phyloP scores from a whole-genome alignment of 495 filamentous ascomycete genomes.

The Penicillium malachiteum region DNA sequence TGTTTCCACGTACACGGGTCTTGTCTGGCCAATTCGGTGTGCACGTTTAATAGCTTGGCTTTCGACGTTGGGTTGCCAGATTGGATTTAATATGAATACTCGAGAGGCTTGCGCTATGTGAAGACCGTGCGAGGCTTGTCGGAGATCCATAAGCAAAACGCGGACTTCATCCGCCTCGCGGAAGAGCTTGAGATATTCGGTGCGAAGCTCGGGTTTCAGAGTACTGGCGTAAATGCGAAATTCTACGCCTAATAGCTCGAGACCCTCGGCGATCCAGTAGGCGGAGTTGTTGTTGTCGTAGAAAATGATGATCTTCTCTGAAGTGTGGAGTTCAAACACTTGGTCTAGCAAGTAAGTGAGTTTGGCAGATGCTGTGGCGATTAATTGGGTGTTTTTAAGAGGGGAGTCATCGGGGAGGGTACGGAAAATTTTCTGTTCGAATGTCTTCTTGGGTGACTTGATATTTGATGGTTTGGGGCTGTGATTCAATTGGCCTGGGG shows the following conservation, averaged over 20 bases:
- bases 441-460: constrained; percentile 36
- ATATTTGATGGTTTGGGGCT: constrained; percentile 27
- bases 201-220: constrained; percentile 57
- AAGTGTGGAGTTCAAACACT: constrained; percentile 61
- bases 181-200: constrained; percentile 76
- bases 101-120: constrained; percentile 79
- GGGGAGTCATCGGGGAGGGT: constrained; percentile 47
- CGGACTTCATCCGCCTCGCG: constrained; percentile 61
- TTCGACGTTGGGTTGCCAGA: constrained; percentile 81
- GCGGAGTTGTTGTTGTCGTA: constrained; percentile 87
- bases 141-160: constrained; percentile 86
- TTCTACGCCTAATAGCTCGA: constrained; percentile 74
- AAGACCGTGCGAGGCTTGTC: constrained; percentile 81
- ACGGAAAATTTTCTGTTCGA: constrained; percentile 30
- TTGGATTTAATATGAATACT: constrained; percentile 90
- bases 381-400: constrained; percentile 60
- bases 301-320: constrained; percentile 89
- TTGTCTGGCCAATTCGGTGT: constrained; percentile 81
- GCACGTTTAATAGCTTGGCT: constrained; percentile 91
- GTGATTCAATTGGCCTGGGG: constrained; percentile 11
- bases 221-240: constrained; percentile 82
- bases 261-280: constrained; percentile 75
- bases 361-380: constrained; percentile 84
- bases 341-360: constrained; percentile 79
- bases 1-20: constrained; percentile 82